Evolutionary conservation across 257 asterid species (phyloP).

Genomic region (Avicennia marina): DNA sequence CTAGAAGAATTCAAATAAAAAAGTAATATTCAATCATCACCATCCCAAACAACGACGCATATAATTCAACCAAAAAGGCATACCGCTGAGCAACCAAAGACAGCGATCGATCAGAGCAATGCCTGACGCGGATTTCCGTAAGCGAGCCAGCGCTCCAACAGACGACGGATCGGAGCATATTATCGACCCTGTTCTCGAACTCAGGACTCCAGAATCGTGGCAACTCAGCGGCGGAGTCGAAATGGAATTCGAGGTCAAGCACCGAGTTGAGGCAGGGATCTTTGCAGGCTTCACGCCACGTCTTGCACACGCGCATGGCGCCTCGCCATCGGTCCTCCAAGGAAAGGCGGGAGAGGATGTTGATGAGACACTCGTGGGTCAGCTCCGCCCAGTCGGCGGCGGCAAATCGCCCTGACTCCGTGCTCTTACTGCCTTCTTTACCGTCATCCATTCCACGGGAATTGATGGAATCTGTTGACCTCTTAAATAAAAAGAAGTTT

Average conservation of each 20-base stretch:
- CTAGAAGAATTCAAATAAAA: background rate
- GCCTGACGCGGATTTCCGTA: slow-evolving; percentile 57
- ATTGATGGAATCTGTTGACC: no score
- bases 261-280: slow-evolving; percentile 67
- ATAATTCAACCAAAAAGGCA: background rate
- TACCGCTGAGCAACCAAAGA: slow-evolving; percentile 64
- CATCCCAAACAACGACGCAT: background rate
- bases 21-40: slow-evolving; percentile 6
- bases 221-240: slow-evolving; percentile 44
- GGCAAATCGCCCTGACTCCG: slow-evolving; percentile 24
- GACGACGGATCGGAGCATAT: slow-evolving; percentile 63
- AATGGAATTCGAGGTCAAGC: slow-evolving; percentile 50
- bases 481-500: no score
- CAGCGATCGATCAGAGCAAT: slow-evolving; percentile 72
- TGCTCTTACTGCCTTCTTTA: slow-evolving; percentile 20
- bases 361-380: slow-evolving; percentile 72
- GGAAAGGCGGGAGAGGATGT: slow-evolving; percentile 63
- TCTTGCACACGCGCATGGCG: slow-evolving; percentile 61
- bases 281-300: slow-evolving; percentile 67
- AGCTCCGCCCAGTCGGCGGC: slow-evolving; percentile 73
- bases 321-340: slow-evolving; percentile 64
- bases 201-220: slow-evolving; percentile 61
- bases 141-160: slow-evolving; percentile 57
- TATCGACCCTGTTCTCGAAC: slow-evolving; percentile 64
- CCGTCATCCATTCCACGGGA: slow-evolving; percentile 50